phyloP scores from a whole-genome alignment of 2,329 filamentous ascomycete genomes.

The Dothidotthia symphoricarpi region DNA sequence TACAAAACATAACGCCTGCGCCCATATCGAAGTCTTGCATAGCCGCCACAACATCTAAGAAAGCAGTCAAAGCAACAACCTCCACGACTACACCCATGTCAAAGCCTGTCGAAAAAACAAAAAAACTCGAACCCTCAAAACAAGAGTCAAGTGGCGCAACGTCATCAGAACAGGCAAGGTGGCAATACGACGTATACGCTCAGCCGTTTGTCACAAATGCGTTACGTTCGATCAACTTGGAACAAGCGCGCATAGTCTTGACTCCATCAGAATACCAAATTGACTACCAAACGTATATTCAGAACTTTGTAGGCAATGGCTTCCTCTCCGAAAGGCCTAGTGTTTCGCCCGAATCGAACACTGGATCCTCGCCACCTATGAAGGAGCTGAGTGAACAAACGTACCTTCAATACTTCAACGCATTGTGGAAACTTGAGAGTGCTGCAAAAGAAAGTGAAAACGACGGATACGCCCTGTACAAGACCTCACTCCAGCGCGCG shows the following conservation, averaged over 20 bases:
- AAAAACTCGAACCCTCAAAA: no score
- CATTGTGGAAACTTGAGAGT: conserved; percentile 15
- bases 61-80: no score
- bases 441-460: conserved; percentile 18
- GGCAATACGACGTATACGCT: no score
- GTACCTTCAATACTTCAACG: conserved; percentile 20
- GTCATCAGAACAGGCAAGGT: no score
- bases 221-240: no score
- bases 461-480: conserved; percentile 21
- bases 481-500: conserved; percentile 9
- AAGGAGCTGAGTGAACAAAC: conserved; percentile 6
- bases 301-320: conserved; percentile 17
- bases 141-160: no score
- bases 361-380: neutral
- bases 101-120: no score
- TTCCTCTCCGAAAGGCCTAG: conserved; percentile 11
- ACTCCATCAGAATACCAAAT: conserved; percentile 16
- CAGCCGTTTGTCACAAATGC: no score
- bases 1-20: no score
- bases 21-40: no score
- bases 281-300: conserved; percentile 14
- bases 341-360: neutral
- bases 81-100: no score
- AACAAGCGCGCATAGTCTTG: conserved; percentile 2
- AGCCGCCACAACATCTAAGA: no score